Conservation (phyloP, 495 filamentous ascomycete genomes). For the Monascus purpureus region DNA sequence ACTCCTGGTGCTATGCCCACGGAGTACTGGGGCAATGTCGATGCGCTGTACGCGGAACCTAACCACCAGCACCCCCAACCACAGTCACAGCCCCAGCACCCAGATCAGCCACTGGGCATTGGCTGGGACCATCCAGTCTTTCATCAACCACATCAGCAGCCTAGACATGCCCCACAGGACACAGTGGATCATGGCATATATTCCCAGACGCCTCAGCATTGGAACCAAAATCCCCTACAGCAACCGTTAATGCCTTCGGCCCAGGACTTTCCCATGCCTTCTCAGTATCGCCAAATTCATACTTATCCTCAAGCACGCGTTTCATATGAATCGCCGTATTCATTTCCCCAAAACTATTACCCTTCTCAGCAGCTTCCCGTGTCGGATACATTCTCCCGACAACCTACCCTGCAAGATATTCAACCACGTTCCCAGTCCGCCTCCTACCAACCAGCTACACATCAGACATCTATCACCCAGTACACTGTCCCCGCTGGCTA, state of each 20-base stretch:
- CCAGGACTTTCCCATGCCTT: conserved; percentile 12
- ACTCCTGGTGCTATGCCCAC: conserved; percentile 12
- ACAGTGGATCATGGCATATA: conserved; percentile 23
- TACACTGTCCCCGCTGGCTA: conserved; percentile 15
- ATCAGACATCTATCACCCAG: conserved; percentile 12
- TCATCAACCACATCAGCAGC: conserved; percentile 17
- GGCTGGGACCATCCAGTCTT: conserved; percentile 23
- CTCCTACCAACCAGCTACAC: conserved; percentile 6
- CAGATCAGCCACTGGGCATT: conserved; percentile 21
- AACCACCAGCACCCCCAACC: conserved; percentile 6
- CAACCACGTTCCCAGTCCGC: conserved; percentile 12
- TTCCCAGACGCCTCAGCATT: conserved; percentile 19
- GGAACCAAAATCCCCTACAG: conserved; percentile 21
- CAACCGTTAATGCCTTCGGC: conserved; percentile 7
- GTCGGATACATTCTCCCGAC: conserved; percentile 16
- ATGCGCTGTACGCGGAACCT: conserved; percentile 16
- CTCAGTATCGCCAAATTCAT: conserved; percentile 21
- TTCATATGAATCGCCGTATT: conserved; percentile 21
- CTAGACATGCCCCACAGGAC: conserved; percentile 12
- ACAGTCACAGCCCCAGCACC: conserved; percentile 11
- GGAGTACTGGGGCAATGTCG: conserved; percentile 27
- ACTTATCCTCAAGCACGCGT: conserved; percentile 23
- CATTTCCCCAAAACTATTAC: conserved; percentile 20
- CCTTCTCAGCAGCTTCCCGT: conserved; percentile 17
- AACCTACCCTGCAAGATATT: conserved; percentile 9